Evolutionary conservation across 2,329 filamentous ascomycete species (phyloP).

Genomic region (Cordyceps cicadae): DNA sequence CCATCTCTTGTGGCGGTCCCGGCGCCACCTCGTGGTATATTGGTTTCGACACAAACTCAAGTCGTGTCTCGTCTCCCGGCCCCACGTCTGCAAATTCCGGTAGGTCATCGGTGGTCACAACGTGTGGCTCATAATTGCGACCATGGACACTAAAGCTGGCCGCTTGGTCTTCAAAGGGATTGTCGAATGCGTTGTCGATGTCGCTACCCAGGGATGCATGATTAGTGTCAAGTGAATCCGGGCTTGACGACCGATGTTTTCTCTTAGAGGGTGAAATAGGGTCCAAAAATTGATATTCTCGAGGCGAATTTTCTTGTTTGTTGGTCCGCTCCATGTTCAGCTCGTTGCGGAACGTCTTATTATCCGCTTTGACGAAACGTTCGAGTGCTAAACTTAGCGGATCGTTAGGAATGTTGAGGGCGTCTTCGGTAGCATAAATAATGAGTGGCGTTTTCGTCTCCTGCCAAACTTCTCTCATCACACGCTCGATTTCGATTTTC

Average conservation of each 20-base stretch:
- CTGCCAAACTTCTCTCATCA: conserved; percentile 37
- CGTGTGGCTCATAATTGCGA: background rate
- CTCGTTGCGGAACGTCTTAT: conserved; percentile 43
- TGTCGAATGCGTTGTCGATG: conserved; percentile 24
- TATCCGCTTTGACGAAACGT: conserved; percentile 43
- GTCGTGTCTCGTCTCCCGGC: too few relatives aligned
- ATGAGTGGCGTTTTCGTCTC: conserved; percentile 41
- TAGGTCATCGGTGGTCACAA: background rate
- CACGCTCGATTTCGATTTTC: conserved; percentile 39
- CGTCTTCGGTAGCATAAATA: conserved; percentile 46
- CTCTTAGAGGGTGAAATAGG: conserved; percentile 38
- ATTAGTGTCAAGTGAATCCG: conserved; percentile 40
- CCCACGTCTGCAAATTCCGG: background rate
- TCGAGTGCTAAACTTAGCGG: conserved; percentile 32
- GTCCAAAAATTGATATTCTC: conserved; percentile 22
- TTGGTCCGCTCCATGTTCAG: conserved; percentile 30
- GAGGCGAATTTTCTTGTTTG: conserved; percentile 16
- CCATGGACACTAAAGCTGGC: conserved; percentile 1
- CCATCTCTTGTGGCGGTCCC: background rate
- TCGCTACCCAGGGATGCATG: conserved; percentile 36
- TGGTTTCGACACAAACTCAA: background rate
- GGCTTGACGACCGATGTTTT: conserved; percentile 37
- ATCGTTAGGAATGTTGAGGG: conserved; percentile 27
- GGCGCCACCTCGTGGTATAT: background rate
- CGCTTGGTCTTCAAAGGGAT: conserved; percentile 12